These are phyloP conservation scores for Pseudogymnoascus sp. DNA, from an alignment of 2,329 filamentous ascomycete genomes.

Conservation along the genomic window DNA sequence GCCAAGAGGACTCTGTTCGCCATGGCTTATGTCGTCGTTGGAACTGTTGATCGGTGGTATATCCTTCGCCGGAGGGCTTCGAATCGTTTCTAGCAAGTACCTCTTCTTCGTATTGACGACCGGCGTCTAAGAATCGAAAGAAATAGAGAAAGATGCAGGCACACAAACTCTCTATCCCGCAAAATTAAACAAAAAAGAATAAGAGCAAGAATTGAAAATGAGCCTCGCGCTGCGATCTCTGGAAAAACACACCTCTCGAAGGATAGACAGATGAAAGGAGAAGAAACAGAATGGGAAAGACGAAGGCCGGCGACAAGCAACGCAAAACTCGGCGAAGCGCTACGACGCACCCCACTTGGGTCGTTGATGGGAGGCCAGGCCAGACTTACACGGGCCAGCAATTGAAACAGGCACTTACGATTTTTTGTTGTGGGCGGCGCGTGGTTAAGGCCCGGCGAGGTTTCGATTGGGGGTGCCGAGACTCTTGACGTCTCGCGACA, in stretches of 20 bases:
- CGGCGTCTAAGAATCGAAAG: not conserved
- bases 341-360: not conserved
- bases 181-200: slow-evolving; percentile 2
- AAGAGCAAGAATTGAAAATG: not conserved
- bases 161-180: not conserved
- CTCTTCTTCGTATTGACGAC: not conserved
- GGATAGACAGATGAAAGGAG: not conserved
- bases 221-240: slow-evolving; percentile 6
- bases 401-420: slow-evolving; percentile 6
- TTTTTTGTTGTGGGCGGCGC: not conserved
- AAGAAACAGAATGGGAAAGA: not conserved
- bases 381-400: not conserved
- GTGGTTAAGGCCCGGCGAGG: not conserved
- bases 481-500: slow-evolving; percentile 8
- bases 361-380: not conserved
- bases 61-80: not conserved
- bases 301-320: not conserved
- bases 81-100: not conserved
- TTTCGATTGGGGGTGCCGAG: not conserved
- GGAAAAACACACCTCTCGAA: not conserved
- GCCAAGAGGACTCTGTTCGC: slow-evolving; percentile 45
- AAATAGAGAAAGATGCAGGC: not conserved
- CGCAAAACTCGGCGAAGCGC: not conserved
- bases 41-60: not conserved
- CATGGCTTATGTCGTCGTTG: slow-evolving; percentile 27